Evolutionary conservation across 495 filamentous ascomycete genomes (phyloP).

Genomic region (Daldinia vernicosa): DNA sequence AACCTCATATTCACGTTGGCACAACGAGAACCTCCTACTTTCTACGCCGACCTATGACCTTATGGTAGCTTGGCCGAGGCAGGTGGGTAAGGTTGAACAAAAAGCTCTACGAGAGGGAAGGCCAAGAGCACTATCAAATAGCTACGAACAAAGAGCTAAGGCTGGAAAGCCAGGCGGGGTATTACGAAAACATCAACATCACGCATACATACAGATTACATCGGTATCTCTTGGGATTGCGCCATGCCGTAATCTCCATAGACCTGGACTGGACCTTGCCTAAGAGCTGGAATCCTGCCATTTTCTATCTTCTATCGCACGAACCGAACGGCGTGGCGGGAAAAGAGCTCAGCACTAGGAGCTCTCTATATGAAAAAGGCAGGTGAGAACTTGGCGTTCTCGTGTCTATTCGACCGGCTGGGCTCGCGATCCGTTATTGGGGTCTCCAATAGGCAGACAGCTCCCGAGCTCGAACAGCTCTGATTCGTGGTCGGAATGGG

Average conservation of each 20-base stretch:
- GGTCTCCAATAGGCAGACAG: slow-evolving; percentile 24
- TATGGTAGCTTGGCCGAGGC: slow-evolving; percentile 15
- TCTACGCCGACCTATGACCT: slow-evolving; percentile 17
- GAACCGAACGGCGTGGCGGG: slow-evolving; percentile 1
- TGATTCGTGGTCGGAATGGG: slow-evolving; percentile 12
- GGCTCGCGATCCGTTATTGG: slow-evolving; percentile 20
- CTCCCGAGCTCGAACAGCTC: not conserved
- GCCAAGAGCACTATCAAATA: slow-evolving; percentile 26
- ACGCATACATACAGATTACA: slow-evolving; percentile 37
- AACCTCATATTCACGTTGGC: slow-evolving; percentile 43
- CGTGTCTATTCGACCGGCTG: slow-evolving; percentile 31
- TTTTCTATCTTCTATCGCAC: slow-evolving; percentile 12
- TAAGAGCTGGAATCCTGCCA: slow-evolving; percentile 26
- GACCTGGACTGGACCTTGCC: slow-evolving; percentile 35
- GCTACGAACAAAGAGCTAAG: slow-evolving; percentile 6
- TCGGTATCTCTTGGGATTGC: slow-evolving; percentile 36
- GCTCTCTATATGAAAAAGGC: slow-evolving; percentile 37
- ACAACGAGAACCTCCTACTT: slow-evolving; percentile 18
- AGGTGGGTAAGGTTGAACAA: slow-evolving; percentile 9
- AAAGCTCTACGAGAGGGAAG: slow-evolving; percentile 1
- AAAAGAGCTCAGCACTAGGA: slow-evolving; percentile 31
- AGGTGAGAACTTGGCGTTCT: slow-evolving; percentile 38
- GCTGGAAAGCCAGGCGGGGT: slow-evolving; percentile 27
- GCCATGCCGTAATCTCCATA: slow-evolving; percentile 27
- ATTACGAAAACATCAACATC: slow-evolving; percentile 38